Evolutionary conservation across 495 filamentous ascomycete genomes (phyloP), one percentile per base, ranked within the genome.

Genomic region (Xylaria nigripes): DNA sequence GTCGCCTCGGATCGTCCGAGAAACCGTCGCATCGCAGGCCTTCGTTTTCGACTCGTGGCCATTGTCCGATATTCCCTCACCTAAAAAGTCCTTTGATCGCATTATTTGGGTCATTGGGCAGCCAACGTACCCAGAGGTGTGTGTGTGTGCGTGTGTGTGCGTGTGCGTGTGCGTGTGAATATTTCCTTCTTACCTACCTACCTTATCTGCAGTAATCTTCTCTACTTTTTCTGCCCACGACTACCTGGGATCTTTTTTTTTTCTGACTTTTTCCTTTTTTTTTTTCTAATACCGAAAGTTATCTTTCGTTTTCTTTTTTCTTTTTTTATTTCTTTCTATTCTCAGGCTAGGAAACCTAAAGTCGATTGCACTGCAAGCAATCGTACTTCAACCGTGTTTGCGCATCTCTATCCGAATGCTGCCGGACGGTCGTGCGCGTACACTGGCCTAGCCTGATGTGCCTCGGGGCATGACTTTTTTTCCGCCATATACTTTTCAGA

Each of bases 41-140:
- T 40, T 40, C 45, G n/a, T 38, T 48, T 24, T 49, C 45, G 53
- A 45, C 21, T 50, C 18, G 16, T 9, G 36, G 36, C 24, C 46
- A 49, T 36, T 45, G 53, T 30, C 38, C 18, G 22, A 3, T 22
- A 23, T 50, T 32, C 9, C 36, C n/a, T 18, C 40, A 45, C 24
- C 38, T 23, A 25, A 25, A 27, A 21, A 23, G 25, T 23, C 30
- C 38, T 44, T 48, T 32, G 45, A 55, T 45, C 52, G 25, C 40
- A 40, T 13, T 23, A 25, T 45, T n/a, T 49, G 53, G 53, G 53
- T 27, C 18, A 45, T 55, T 55, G 46, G 53, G 53, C 36, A 55
- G 45, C 38, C 29, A 43, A 48, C 45, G 45, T 55, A 42, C 46
- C 29, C 24, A n/a, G n/a, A 43, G 53, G 53, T 55, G 42, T 16